Evolutionary conservation across 1,284 basidiomycete species (phyloP), one percentile per base, ranked within the genome.

Genomic region (Ceraceosorus bombacis): DNA sequence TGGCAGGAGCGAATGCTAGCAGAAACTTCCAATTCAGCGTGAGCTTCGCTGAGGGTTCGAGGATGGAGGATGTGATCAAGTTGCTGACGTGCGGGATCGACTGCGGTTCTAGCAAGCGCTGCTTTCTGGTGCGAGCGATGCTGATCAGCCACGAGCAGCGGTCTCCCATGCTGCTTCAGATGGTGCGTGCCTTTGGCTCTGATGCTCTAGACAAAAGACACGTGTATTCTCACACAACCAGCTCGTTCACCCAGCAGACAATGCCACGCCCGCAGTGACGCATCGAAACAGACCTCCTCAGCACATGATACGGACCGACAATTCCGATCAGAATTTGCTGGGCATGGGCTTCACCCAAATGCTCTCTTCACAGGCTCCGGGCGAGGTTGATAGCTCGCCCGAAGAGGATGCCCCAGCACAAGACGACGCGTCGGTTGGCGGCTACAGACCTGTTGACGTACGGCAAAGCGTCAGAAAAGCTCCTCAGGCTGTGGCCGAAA

Each of bases 221-320:
- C 27, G 3, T 27, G 27, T 27, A 27, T 27, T 27, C 27, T 27
- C 27, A 27, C 27, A 27, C 27, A 27, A 27, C 3, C 27, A 27
- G 27, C 27, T 27, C 27, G 27, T 27, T 27, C 27, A 27, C 27
- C 27, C 27, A 27, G 27, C 27, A 27, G 27, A 27, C 27, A 27
- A 27, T 27, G 27, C 27, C 27, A 27, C 27, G 27, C 27, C 27
- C 27, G 27, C 27, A 3, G 27, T 27, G 27, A 27, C 27, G 27
- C 27, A 27, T 2, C 27, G 27, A 5, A 46, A 48, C 13, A 49
- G 60, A 66, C 57, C 81, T 74, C 88, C 94, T 0, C 88, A 96
- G 55, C 87, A 93, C 75, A 90, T 95, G 81, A 88, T 98, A 53
- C 85, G 95, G 54, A 93, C 90, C 6, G 95, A 94, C 15, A 81